phyloP scores from a whole-genome alignment of 2,329 filamentous ascomycete species.

The Fusarium sacchari region DNA sequence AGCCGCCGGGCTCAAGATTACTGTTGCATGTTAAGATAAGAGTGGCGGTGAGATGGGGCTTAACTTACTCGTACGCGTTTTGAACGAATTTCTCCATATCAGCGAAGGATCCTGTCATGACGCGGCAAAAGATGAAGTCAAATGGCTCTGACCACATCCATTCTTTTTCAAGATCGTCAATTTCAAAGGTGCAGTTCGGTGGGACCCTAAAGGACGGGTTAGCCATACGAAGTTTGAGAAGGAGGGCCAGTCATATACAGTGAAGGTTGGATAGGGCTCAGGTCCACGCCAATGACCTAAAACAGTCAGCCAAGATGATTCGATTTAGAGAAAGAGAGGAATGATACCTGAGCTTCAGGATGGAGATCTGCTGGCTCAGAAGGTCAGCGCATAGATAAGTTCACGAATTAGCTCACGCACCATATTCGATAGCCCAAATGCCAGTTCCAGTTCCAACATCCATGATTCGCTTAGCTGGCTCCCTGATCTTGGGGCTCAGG shows the following conservation, averaged over 20 bases:
- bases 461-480: not conserved
- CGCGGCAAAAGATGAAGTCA: conserved; percentile 4
- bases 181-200: not conserved
- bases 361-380: not conserved
- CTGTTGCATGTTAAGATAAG: fast-evolving
- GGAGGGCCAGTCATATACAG: not conserved
- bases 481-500: not conserved
- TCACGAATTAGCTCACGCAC: fast-evolving
- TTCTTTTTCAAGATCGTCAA: conserved; percentile 7
- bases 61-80: not conserved
- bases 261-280: conserved; percentile 4
- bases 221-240: not conserved
- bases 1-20: conserved; percentile 1
- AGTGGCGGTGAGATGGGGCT: fast-evolving
- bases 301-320: not conserved
- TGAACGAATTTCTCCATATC: conserved; percentile 1
- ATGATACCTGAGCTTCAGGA: not conserved
- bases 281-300: conserved; percentile 1
- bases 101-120: conserved; percentile 12
- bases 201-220: not conserved
- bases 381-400: fast-evolving
- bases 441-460: conserved; percentile 12
- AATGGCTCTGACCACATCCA: conserved; percentile 10
- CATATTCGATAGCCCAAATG: conserved; percentile 13
- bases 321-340: fast-evolving